Percentiles rank a stretch among this genome's conserved stretches.
Evolutionary conservation across 352 stramenopile genomes (phyloP).

Genomic region (Pythium utonaiense): DNA sequence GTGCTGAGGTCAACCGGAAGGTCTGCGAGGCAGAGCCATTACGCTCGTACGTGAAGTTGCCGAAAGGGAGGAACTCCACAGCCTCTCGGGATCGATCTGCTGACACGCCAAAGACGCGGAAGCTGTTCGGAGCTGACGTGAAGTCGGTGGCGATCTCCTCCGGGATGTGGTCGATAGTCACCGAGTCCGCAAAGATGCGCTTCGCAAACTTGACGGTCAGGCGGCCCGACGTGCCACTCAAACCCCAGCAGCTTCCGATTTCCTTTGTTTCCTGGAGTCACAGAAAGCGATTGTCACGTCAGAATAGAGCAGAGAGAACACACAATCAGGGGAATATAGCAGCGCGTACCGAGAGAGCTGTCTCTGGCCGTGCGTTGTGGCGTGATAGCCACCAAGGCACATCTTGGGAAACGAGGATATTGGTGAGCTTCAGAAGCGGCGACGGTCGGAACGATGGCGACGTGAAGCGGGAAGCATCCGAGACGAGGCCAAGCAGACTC

Average conservation of each 20-base stretch:
- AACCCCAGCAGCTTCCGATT: conserved; percentile 80
- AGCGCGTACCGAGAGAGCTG: conserved; percentile 68
- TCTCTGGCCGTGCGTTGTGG: conserved; percentile 72
- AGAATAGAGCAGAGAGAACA: no score
- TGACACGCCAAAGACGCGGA: conserved; percentile 56
- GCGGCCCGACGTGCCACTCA: conserved; percentile 47
- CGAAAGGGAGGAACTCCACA: conserved; percentile 54
- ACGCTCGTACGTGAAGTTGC: conserved; percentile 70
- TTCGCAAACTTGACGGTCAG: conserved; percentile 73
- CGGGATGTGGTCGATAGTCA: conserved; percentile 83
- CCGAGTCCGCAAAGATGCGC: conserved; percentile 55
- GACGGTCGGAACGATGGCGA: conserved; percentile 44
- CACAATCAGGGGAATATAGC: no score
- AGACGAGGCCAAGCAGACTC: conserved; percentile 25
- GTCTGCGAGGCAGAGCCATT: conserved; percentile 54
- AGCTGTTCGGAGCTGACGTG: conserved; percentile 56
- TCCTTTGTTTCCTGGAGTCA: conserved; percentile 86
- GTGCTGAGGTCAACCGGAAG: conserved; percentile 49
- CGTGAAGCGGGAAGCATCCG: conserved; percentile 41
- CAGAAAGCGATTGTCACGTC: no score
- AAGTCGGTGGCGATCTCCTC: conserved; percentile 68
- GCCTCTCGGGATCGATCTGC: conserved; percentile 37
- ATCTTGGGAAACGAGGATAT: conserved; percentile 23
- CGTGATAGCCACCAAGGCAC: conserved; percentile 74
- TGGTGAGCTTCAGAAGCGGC: conserved; percentile 34